phyloP scores from a whole-genome alignment of 73 alveolate genomes.

The Symbiodinium pilosum region DNA sequence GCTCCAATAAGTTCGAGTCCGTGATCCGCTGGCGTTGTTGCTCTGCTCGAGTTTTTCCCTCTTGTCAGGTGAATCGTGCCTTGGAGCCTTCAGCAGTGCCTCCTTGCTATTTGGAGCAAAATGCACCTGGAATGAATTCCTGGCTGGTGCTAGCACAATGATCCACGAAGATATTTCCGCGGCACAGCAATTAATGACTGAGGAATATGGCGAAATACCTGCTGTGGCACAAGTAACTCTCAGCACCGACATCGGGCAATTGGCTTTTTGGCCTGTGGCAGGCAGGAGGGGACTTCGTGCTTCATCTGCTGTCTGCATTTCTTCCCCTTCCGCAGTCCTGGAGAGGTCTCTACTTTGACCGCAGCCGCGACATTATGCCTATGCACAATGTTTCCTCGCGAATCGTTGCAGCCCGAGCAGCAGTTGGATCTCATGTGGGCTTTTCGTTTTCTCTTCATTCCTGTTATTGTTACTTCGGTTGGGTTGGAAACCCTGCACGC shows the following conservation, averaged over 20 bases:
- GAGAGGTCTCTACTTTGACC: slow-evolving; percentile 80
- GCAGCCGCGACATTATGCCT: slow-evolving; percentile 33
- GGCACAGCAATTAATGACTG: not conserved
- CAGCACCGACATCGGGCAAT: slow-evolving; percentile 64
- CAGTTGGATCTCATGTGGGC: too few species aligned
- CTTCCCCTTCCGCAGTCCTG: not conserved
- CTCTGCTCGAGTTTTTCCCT: not conserved
- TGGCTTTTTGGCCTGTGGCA: slow-evolving; percentile 88
- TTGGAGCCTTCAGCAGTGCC: slow-evolving; percentile 69
- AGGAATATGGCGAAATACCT: slow-evolving; percentile 25
- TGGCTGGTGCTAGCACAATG: too few species aligned
- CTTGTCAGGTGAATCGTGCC: slow-evolving; percentile 42
- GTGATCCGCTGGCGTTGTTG: not conserved
- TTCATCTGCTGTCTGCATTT: too few species aligned
- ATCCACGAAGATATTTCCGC: too few species aligned
- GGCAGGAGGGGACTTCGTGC: not conserved
- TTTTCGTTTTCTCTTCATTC: too few species aligned
- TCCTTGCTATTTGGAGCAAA: slow-evolving; percentile 36
- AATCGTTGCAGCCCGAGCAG: slow-evolving; percentile 22
- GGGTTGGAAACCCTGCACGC: too few species aligned
- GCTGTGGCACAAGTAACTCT: slow-evolving; percentile 80
- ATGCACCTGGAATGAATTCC: slow-evolving; percentile 6
- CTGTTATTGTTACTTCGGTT: too few species aligned
- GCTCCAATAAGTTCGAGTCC: too few species aligned
- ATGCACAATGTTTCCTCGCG: slow-evolving; percentile 90